These are phyloP conservation scores for Colletotrichum plurivorum DNA, from an alignment of 2,329 filamentous ascomycete genomes.

Conservation along the genomic window DNA sequence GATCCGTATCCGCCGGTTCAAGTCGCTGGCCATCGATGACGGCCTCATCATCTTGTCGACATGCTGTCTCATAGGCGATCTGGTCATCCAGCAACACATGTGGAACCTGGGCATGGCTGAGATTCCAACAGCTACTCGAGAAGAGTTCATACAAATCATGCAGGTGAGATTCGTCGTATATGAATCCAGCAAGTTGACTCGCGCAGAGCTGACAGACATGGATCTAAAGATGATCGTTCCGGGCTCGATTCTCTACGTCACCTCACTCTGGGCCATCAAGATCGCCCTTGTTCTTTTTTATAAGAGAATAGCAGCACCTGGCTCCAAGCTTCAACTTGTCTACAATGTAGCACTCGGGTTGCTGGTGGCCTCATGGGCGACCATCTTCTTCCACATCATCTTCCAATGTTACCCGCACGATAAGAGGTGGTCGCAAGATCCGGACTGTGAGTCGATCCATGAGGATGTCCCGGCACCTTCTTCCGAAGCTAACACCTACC, in stretches of 20 bases:
- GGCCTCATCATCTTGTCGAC: conserved; percentile 48
- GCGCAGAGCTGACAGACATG: background rate
- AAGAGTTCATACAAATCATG: conserved; percentile 47
- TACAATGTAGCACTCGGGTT: conserved; percentile 54
- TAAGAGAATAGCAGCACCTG: conserved; percentile 54
- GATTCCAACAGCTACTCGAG: conserved; percentile 41
- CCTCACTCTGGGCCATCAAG: conserved; percentile 58
- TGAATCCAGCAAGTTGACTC: background rate
- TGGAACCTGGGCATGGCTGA: conserved; percentile 46
- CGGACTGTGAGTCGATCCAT: conserved; percentile 40
- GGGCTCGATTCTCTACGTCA: conserved; percentile 56
- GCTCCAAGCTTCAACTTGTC: conserved; percentile 51
- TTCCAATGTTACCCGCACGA: conserved; percentile 55
- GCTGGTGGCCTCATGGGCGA: conserved; percentile 47
- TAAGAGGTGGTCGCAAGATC: conserved; percentile 49
- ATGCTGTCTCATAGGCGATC: conserved; percentile 49
- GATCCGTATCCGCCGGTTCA: conserved; percentile 47
- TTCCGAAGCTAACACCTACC: background rate
- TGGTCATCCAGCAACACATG: conserved; percentile 49
- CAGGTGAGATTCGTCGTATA: conserved; percentile 35
- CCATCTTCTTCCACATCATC: conserved; percentile 56
- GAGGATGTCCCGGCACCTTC: background rate
- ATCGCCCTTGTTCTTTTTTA: conserved; percentile 57
- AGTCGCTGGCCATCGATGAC: conserved; percentile 48
- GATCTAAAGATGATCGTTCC: conserved; percentile 54